These are phyloP conservation scores for Fagopyrum esculentum DNA, from an alignment of 148 eudicot genomes.

Conservation along the genomic window DNA sequence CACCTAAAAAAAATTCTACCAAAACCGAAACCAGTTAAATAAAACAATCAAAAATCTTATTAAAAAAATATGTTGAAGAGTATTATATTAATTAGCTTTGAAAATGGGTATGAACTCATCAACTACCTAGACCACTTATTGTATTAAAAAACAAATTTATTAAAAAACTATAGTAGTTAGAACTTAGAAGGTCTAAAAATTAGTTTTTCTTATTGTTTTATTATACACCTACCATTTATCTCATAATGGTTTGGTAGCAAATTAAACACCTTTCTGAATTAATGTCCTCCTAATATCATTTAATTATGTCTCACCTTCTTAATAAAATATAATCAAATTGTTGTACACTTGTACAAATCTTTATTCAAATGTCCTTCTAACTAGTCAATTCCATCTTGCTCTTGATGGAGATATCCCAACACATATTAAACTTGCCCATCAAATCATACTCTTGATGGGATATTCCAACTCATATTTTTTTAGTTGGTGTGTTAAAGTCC, in stretches of 20 bases:
- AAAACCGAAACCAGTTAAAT: too few relatives aligned
- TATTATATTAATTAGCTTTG: neutral
- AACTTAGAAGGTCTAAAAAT: neutral
- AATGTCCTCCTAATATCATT: neutral
- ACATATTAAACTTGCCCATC: neutral
- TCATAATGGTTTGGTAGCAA: neutral
- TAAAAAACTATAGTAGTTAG: neutral
- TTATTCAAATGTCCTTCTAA: neutral
- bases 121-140: neutral
- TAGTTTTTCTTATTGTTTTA: neutral
- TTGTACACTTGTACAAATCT: neutral
- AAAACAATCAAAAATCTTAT: too few relatives aligned
- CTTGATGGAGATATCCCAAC: neutral
- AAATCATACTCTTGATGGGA: neutral
- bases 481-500: too few relatives aligned
- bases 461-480: too few relatives aligned
- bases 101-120: neutral
- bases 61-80: too few relatives aligned
- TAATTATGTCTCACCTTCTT: neutral
- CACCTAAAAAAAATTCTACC: too few relatives aligned
- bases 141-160: neutral
- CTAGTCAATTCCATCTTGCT: neutral
- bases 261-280: neutral
- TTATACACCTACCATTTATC: neutral
- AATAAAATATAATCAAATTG: neutral